phyloP scores from a whole-genome alignment of 768 basidiomycete genomes.

The Terana coerulea region DNA sequence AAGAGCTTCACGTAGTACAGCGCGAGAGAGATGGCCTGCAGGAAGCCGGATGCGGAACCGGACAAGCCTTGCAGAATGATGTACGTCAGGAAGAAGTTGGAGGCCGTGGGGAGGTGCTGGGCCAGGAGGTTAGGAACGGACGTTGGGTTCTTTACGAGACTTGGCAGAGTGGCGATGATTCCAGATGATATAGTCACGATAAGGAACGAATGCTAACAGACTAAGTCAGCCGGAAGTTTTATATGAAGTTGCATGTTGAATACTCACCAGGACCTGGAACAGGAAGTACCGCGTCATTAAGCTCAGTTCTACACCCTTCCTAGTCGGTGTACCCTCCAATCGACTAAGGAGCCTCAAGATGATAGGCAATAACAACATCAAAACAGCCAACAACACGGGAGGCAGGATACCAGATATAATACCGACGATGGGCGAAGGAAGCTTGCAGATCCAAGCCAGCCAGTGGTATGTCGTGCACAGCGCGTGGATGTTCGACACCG shows the following conservation, averaged over 20 bases:
- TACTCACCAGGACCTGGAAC: conserved; percentile 83
- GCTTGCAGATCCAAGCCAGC: conserved; percentile 80
- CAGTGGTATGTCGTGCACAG: conserved; percentile 63
- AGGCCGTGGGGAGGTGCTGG: conserved; percentile 71
- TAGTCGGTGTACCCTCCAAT: conserved; percentile 89
- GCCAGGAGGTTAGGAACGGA: conserved; percentile 73
- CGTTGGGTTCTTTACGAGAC: conserved; percentile 62
- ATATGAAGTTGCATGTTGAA: not conserved
- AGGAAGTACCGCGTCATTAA: conserved; percentile 91
- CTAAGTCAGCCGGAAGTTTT: not conserved
- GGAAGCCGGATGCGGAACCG: conserved; percentile 74
- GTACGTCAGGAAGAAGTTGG: conserved; percentile 92
- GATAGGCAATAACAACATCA: conserved; percentile 89
- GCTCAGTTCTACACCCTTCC: conserved; percentile 79
- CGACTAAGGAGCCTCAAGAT: conserved; percentile 74
- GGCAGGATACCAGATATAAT: conserved; percentile 90
- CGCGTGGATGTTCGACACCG: conserved; percentile 73
- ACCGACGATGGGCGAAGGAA: conserved; percentile 65
- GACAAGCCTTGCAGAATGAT: conserved; percentile 79
- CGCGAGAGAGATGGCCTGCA: conserved; percentile 69
- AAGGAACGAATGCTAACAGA: conserved; percentile 82
- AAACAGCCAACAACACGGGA: conserved; percentile 79
- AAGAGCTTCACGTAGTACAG: conserved; percentile 91
- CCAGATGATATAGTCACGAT: conserved; percentile 85
- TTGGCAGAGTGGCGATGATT: conserved; percentile 65